These are phyloP conservation scores for Flaveria sonorensis DNA, from an alignment of 129 eudicot species.

Conservation along the genomic window DNA sequence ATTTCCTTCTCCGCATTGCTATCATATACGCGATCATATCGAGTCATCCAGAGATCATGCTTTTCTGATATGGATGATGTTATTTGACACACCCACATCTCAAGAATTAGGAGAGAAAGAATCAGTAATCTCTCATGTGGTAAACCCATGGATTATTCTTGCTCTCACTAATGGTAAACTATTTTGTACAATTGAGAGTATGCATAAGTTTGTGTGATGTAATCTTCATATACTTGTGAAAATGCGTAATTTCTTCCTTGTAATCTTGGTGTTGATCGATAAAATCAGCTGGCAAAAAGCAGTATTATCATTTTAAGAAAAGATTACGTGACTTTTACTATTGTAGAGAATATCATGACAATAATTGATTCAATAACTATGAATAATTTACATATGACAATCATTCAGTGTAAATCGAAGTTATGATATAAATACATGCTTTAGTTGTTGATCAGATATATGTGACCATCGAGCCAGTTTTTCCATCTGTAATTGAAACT, in stretches of 20 bases:
- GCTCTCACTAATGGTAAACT: background rate
- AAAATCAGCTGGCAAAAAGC: background rate
- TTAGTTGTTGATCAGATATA: too few species aligned
- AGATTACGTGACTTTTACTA: background rate
- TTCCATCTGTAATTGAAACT: too few species aligned
- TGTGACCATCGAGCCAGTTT: too few species aligned
- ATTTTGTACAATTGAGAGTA: background rate
- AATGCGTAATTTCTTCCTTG: background rate
- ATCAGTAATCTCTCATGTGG: background rate
- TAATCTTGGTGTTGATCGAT: background rate
- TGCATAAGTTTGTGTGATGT: background rate
- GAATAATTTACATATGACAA: too few species aligned
- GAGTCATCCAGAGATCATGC: conserved; percentile 49
- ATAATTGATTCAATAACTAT: too few species aligned
- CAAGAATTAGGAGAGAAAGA: conserved; percentile 18
- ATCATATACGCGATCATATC: conserved; percentile 39
- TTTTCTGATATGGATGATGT: conserved; percentile 28
- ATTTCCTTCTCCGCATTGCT: conserved; percentile 35
- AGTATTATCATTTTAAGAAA: background rate
- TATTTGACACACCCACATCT: conserved; percentile 25
- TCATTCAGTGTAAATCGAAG: too few species aligned
- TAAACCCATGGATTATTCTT: conserved; percentile 33
- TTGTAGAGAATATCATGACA: background rate
- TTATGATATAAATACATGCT: too few species aligned
- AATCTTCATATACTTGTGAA: background rate